phyloP scores from a whole-genome alignment of 805 yeast genomes.

The Yamadazyma olivae region DNA sequence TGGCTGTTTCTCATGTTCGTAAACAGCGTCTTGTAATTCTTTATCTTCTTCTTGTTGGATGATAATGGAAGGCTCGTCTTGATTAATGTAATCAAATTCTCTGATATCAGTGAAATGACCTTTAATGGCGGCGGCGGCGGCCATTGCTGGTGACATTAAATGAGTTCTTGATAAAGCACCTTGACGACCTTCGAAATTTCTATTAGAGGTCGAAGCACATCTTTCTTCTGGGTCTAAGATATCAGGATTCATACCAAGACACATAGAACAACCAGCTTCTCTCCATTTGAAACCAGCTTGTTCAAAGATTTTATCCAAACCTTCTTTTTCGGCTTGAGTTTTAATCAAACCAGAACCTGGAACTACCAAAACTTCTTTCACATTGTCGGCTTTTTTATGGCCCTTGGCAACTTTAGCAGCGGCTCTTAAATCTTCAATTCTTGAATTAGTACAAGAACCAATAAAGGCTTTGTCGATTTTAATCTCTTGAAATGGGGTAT shows the following conservation, averaged over 20 bases:
- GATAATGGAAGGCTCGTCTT: constrained; percentile 59
- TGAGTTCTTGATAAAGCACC: constrained; percentile 96
- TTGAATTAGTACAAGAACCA: constrained; percentile 97
- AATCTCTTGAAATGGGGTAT: constrained; percentile 73
- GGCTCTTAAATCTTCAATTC: constrained; percentile 94
- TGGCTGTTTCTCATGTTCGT: constrained; percentile 67
- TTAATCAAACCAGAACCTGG: constrained; percentile 98
- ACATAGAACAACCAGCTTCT: constrained; percentile 99
- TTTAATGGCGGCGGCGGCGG: constrained; percentile 94
- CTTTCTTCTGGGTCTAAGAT: constrained; percentile 92
- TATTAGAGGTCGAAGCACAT: constrained; percentile 98
- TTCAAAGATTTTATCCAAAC: constrained; percentile 83
- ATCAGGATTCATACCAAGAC: constrained; percentile 99
- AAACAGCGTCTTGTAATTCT: constrained; percentile 65
- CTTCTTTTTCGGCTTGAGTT: constrained; percentile 91
- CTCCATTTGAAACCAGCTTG: constrained; percentile 98
- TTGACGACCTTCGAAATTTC: constrained; percentile 99
- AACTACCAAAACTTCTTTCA: constrained; percentile 83
- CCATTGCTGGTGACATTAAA: constrained; percentile 98
- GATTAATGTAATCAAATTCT: constrained; percentile 60
- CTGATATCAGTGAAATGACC: constrained; percentile 93
- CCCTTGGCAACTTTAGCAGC: constrained; percentile 95
- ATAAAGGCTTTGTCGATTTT: constrained; percentile 90
- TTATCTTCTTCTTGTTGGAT: constrained; percentile 49
- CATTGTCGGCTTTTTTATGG: constrained; percentile 75